Base-by-base conservation (phyloP, 164 flowering plant genomes). In the Cinnamomum micranthum region DNA sequence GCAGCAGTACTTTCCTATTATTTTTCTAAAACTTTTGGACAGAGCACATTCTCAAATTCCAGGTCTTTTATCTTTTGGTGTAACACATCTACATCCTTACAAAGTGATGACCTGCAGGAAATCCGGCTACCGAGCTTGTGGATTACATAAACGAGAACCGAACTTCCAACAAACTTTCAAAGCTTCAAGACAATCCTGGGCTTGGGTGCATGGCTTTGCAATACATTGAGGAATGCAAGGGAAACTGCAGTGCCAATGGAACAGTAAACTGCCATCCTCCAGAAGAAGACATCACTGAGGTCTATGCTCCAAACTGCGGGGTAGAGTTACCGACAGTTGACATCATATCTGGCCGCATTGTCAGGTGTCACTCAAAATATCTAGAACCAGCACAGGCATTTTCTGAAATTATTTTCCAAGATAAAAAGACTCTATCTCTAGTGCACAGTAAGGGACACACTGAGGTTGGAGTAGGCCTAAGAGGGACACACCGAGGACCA, bases 171-270 rank as follows among this genome's bases (percentile, higher is more conserved):
- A 91, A 87, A 77, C 87, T 92, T 35, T 76, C 85, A 28, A 68
- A 77, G 51, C 83, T 92, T 31, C 79, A 75, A 10, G 78, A 82
- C 76, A 91, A 82, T 76, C 88, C 95, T 7, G 97, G 98, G 6
- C 90, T 92, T 10, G 97, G 94, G 65, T 92, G 97, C 86, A 88
- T 94, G 84, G 97, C 98, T 47, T 82, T 94, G 80, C 97, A 91
- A 69, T 94, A 85, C 76, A 82, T 80, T 22, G 84, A 86, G 69
- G 75, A 81, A 65, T 94, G 98, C 87, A 79, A 80, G 60, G 83
- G 77, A 1, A 92, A 88, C 87, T 94, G 97, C 88, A 86, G 80
- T 50, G 74, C 41, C 55, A 87, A 87, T 82, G 80, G 81, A 64
- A 85, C 88, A 28, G 69, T 84, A 4, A 83, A 80, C 68, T 94